These are phyloP conservation scores for Paramyrothecium roridum DNA, from an alignment of 2,329 filamentous ascomycete species.

Conservation along the genomic window DNA sequence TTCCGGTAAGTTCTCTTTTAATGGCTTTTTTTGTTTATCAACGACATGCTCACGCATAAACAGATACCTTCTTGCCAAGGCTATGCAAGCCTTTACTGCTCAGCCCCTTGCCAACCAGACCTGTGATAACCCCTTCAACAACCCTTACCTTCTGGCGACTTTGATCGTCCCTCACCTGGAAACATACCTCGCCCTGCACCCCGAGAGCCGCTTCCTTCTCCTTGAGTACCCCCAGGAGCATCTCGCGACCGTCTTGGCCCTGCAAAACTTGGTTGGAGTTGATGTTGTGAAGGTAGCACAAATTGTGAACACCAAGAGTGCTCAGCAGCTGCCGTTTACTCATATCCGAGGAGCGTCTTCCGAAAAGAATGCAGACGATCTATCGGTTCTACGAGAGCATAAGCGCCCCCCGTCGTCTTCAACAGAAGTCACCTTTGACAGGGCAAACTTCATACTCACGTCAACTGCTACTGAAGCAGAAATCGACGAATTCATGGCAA, in stretches of 20 bases:
- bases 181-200: conserved; percentile 52
- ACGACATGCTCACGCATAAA: conserved; percentile 4
- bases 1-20: conserved; percentile 41
- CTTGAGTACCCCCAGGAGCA: conserved; percentile 58
- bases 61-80: conserved; percentile 58
- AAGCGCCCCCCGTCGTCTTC: conserved; percentile 15
- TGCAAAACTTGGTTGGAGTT: conserved; percentile 55
- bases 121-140: conserved; percentile 51
- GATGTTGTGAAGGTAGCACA: conserved; percentile 58
- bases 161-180: conserved; percentile 60
- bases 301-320: conserved; percentile 44
- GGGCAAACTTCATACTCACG: conserved; percentile 55
- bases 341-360: conserved; percentile 33
- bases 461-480: conserved; percentile 52
- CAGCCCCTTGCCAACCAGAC: conserved; percentile 48
- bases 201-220: conserved; percentile 52
- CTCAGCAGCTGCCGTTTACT: conserved; percentile 32
- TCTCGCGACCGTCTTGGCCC: conserved; percentile 51
- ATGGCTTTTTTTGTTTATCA: neutral
- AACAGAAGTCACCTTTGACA: conserved; percentile 35
- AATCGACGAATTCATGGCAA: conserved; percentile 49
- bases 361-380: conserved; percentile 17
- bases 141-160: conserved; percentile 52
- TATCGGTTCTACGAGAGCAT: conserved; percentile 12
- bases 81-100: conserved; percentile 55